These are phyloP conservation scores for Castanopsis chinensis DNA, from an alignment of 306 rosid species.

Conservation along the genomic window DNA sequence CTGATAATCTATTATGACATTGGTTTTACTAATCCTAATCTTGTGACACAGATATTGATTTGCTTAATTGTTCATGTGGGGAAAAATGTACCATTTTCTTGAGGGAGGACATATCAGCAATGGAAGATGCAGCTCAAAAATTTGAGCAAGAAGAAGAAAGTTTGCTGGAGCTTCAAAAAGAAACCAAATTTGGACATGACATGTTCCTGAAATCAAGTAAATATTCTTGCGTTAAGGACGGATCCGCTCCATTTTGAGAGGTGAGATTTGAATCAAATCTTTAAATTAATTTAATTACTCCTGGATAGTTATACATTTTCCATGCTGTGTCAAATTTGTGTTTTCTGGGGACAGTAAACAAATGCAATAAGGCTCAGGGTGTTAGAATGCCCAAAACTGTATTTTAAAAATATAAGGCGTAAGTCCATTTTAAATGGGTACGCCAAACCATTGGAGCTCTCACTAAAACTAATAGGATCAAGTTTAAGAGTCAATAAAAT, in stretches of 20 bases:
- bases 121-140: constrained; percentile 36
- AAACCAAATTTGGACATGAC: constrained; percentile 3
- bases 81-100: constrained; percentile 14
- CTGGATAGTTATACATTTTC: neutral
- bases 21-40: neutral
- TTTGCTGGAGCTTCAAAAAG: neutral
- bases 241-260: constrained; percentile 15
- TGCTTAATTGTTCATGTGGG: constrained; percentile 30
- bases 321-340: too few relatives aligned
- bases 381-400: too few relatives aligned
- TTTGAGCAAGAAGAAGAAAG: constrained; percentile 22
- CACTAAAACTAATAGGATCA: too few relatives aligned
- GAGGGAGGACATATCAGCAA: constrained; percentile 19
- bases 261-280: neutral
- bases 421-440: too few relatives aligned
- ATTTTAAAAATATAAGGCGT: too few relatives aligned
- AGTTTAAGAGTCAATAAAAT: too few relatives aligned
- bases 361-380: too few relatives aligned
- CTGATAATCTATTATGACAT: neutral
- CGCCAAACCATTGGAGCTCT: too few relatives aligned
- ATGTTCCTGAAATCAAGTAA: neutral
- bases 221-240: constrained; percentile 2
- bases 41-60: constrained; percentile 15
- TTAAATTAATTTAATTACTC: neutral
- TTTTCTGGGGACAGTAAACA: too few relatives aligned